phyloP scores from a whole-genome alignment of 2,329 filamentous ascomycete species.

The Beauveria bassiana region DNA sequence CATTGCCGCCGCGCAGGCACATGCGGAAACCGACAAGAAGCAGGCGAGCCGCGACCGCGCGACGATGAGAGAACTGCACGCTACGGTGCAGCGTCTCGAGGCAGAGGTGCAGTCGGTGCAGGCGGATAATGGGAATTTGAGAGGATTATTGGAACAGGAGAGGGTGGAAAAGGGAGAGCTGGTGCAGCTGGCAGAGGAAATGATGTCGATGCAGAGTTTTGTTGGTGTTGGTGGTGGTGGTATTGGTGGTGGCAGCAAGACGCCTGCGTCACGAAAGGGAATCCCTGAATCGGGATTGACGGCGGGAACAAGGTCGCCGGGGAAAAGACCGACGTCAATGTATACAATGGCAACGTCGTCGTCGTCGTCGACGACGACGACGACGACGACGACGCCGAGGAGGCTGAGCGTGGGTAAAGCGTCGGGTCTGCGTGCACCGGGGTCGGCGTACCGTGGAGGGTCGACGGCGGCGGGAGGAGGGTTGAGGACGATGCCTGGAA shows the following conservation, averaged over 20 bases:
- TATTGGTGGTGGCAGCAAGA: neutral
- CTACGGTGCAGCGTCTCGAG: slow-evolving; percentile 66
- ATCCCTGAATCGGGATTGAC: slow-evolving; percentile 15
- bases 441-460: slow-evolving; percentile 34
- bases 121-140: slow-evolving; percentile 59
- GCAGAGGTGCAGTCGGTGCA: slow-evolving; percentile 64
- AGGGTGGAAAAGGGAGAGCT: slow-evolving; percentile 78
- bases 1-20: slow-evolving; percentile 15
- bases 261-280: slow-evolving; percentile 5
- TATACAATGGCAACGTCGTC: neutral
- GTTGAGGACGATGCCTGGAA: slow-evolving; percentile 25
- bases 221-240: slow-evolving; percentile 16
- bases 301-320: slow-evolving; percentile 14
- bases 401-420: slow-evolving; percentile 46
- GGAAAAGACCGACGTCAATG: slow-evolving; percentile 13
- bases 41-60: slow-evolving; percentile 59
- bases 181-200: slow-evolving; percentile 73
- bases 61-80: slow-evolving; percentile 61
- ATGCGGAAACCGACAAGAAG: slow-evolving; percentile 42
- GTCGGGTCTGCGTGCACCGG: slow-evolving; percentile 56
- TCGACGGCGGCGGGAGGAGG: slow-evolving; percentile 23
- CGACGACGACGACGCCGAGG: slow-evolving; percentile 20
- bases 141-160: slow-evolving; percentile 62
- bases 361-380: too few species aligned
- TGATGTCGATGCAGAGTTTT: slow-evolving; percentile 56